These are phyloP conservation scores for Umbelopsis sp. DNA, from an alignment of 192 early-diverging fungal genomes.

Conservation along the genomic window DNA sequence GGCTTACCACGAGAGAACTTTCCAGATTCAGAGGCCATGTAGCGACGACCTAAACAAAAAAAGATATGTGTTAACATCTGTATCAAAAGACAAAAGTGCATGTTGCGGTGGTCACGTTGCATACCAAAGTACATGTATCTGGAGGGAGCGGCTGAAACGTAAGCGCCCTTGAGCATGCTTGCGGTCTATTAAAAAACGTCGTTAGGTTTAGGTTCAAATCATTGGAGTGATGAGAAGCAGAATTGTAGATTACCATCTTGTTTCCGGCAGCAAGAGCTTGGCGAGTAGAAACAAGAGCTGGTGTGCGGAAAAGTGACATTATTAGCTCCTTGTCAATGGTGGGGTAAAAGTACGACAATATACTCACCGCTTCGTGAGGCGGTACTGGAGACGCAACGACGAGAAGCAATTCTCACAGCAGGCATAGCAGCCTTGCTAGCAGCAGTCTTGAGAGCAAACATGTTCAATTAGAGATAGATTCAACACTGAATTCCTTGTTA, in stretches of 20 bases:
- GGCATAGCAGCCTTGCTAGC: constrained; percentile 37
- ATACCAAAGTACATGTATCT: constrained; percentile 38
- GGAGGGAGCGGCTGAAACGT: constrained; percentile 36
- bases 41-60: constrained; percentile 29
- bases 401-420: constrained; percentile 38
- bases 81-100: not conserved
- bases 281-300: constrained; percentile 30
- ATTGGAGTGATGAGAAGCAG: not conserved
- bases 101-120: not conserved
- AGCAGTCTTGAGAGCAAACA: constrained; percentile 45
- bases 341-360: not conserved
- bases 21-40: constrained; percentile 53
- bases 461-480: constrained; percentile 22
- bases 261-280: constrained; percentile 34
- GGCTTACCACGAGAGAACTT: constrained; percentile 88
- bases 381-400: constrained; percentile 32
- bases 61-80: not conserved
- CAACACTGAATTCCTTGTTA: constrained; percentile 8
- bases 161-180: constrained; percentile 36
- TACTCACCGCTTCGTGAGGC: constrained; percentile 34
- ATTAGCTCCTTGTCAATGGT: not conserved
- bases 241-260: constrained; percentile 29
- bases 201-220: not conserved
- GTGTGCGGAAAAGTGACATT: not conserved
- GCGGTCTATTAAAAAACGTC: constrained; percentile 21